These are phyloP conservation scores for Podaxis sp. DNA, from an alignment of 768 basidiomycete species.

Conservation along the genomic window DNA sequence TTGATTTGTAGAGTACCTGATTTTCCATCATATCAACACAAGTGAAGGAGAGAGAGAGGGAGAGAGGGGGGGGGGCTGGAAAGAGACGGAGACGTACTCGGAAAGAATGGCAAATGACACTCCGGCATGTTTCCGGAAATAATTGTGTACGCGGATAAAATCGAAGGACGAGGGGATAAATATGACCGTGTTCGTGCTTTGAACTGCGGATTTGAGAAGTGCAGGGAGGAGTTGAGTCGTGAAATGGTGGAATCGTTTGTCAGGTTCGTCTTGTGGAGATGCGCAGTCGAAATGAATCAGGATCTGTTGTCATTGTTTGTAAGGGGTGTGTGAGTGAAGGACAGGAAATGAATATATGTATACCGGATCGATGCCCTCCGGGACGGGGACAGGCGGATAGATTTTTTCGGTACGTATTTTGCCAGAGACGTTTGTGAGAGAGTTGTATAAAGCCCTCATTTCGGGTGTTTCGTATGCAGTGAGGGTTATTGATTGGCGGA, in stretches of 20 bases:
- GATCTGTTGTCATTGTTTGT: conserved; percentile 34
- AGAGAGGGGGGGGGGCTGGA: too few species aligned
- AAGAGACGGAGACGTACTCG: conserved; percentile 51
- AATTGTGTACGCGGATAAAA: conserved; percentile 86
- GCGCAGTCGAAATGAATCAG: conserved; percentile 72
- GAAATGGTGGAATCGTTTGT: conserved; percentile 85
- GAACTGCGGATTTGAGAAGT: conserved; percentile 88
- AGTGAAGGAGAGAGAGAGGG: too few species aligned
- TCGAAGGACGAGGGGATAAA: conserved; percentile 96
- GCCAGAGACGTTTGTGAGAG: conserved; percentile 82
- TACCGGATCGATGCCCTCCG: conserved; percentile 81
- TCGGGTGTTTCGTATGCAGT: conserved; percentile 91
- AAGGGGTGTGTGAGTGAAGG: background rate
- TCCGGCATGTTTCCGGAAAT: conserved; percentile 70
- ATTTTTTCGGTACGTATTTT: conserved; percentile 65
- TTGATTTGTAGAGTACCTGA: conserved; percentile 86
- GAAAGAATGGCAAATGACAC: conserved; percentile 82
- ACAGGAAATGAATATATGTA: conserved; percentile 17
- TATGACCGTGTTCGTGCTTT: conserved; percentile 82
- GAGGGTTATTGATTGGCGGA: conserved; percentile 87
- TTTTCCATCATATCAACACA: background rate
- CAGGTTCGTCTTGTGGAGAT: conserved; percentile 73
- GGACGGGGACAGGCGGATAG: conserved; percentile 76
- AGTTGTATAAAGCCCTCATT: conserved; percentile 73
- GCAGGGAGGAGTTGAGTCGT: conserved; percentile 83